phyloP scores from a whole-genome alignment of 2,329 filamentous ascomycete genomes.

The Anisogramma anomala region DNA sequence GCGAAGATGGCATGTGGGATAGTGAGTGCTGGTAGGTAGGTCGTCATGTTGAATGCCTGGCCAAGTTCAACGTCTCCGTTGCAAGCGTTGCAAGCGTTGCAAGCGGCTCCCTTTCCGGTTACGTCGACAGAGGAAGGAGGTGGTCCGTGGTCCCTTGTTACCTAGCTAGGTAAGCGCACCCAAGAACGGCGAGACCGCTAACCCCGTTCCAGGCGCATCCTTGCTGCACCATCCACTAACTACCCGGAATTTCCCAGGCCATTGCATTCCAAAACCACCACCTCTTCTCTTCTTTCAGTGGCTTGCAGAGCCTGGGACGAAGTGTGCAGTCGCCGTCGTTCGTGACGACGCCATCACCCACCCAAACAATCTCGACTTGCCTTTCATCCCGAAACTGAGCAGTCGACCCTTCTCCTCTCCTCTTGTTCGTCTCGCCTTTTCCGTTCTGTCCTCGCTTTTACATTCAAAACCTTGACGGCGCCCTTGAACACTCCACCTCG shows the following conservation, averaged over 20 bases:
- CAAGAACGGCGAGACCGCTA: too few relatives aligned
- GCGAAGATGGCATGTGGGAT: conserved; percentile 61
- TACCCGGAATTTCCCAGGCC: too few relatives aligned
- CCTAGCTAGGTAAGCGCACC: background rate
- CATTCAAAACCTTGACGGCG: conserved; percentile 6
- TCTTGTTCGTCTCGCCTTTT: conserved; percentile 18
- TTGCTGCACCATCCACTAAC: too few relatives aligned
- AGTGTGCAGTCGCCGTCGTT: conserved; percentile 7
- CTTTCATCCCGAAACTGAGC: too few relatives aligned
- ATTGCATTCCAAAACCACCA: too few relatives aligned
- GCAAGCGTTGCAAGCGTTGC: too few relatives aligned
- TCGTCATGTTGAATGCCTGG: conserved; percentile 49
- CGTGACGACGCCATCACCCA: conserved; percentile 4
- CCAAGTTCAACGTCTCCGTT: background rate
- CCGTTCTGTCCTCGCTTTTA: conserved; percentile 11
- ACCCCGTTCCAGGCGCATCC: too few relatives aligned
- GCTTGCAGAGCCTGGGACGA: too few relatives aligned
- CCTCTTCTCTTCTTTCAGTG: too few relatives aligned
- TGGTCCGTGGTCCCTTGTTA: too few relatives aligned
- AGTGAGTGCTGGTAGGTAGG: conserved; percentile 66
- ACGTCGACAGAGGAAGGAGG: background rate
- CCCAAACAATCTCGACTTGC: too few relatives aligned
- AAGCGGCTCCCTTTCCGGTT: too few relatives aligned
- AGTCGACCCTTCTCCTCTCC: conserved; percentile 3
- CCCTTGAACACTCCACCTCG: conserved; percentile 13